Base-by-base conservation (phyloP, 768 basidiomycete species). In the Amanita muscaria region DNA sequence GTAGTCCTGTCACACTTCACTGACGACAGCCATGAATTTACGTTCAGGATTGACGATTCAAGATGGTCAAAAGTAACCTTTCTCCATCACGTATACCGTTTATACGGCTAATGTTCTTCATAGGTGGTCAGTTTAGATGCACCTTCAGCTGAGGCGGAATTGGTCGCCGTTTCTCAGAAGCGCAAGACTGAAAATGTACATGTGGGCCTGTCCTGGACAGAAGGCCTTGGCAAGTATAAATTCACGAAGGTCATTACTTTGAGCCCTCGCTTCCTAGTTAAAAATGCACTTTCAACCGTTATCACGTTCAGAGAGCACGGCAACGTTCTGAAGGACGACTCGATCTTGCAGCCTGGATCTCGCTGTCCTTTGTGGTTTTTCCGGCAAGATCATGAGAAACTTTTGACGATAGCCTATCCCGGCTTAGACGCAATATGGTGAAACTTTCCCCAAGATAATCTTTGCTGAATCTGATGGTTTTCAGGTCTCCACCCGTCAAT, bases 211-310 rank as follows among this genome's bases (percentile, higher is more conserved):
- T 93, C 91, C 4, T 98, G 93, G 79, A 73, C 77, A 14, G 92
- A 94, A 62, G 96, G 93, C 1, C 67, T 83, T n/a, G 96, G 96
- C 27, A 97, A 96, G 69, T 98, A 97, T 62, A 97, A 97, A 58
- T 67, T 98, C 25, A 85, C 84, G 21, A 98, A 97, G 65, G 83
- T 97, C 52, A 81, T 99, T 51, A 93, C 88, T 0, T 66, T 98
- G 29, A 72, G 87, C 6, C 96, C 96, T 21, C 79, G 96, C 36
- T 98, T 92, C 68, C 66, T 98, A 50, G 62, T 98, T 53, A 87
- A 82, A 62, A 99, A 97, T 63, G 73, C 79, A 49, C 71, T 91
- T 29, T 50, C 68, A 4, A 76, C 77, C 40, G 56, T 79, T 2
- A 72, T 99, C 24, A 78, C 77, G 30, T 80, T 93, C 64, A 80